Evolutionary conservation across 2,329 filamentous ascomycete species (phyloP).

Genomic region (Diaporthe eres): DNA sequence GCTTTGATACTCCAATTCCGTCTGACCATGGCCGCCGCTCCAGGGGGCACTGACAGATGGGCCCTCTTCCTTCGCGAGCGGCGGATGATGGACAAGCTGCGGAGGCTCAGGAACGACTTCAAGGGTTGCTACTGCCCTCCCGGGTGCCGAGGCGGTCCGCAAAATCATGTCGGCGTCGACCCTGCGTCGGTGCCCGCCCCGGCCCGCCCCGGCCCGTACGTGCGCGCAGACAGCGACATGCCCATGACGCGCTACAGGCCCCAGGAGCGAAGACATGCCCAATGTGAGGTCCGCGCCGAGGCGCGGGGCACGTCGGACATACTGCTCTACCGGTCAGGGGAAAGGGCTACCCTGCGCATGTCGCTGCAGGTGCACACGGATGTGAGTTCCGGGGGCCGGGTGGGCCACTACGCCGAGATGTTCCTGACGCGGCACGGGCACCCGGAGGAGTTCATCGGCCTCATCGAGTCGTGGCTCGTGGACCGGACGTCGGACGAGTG

Average conservation of each 20-base stretch:
- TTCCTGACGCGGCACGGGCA: neutral
- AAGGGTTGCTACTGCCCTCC: slow-evolving; percentile 3
- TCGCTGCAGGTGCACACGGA: neutral
- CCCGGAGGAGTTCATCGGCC: neutral
- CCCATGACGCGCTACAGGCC: neutral
- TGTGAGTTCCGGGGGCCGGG: neutral
- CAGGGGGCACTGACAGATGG: neutral
- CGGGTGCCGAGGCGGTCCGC: neutral
- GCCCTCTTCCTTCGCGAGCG: neutral
- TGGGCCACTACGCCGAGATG: neutral
- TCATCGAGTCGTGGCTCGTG: neutral
- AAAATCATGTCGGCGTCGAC: neutral
- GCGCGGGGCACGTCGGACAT: slow-evolving; percentile 2
- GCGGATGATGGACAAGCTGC: neutral
- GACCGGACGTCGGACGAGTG: neutral
- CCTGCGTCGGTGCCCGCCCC: neutral
- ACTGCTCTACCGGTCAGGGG: neutral
- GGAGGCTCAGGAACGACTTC: neutral
- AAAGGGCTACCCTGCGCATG: slow-evolving; percentile 11
- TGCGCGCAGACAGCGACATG: neutral
- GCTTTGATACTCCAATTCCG: no score
- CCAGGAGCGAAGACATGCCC: neutral
- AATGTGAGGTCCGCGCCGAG: neutral
- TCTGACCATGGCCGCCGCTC: neutral
- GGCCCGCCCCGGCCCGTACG: neutral